Conservation (phyloP, 768 basidiomycete genomes). For the Cytidiella melzeri region DNA sequence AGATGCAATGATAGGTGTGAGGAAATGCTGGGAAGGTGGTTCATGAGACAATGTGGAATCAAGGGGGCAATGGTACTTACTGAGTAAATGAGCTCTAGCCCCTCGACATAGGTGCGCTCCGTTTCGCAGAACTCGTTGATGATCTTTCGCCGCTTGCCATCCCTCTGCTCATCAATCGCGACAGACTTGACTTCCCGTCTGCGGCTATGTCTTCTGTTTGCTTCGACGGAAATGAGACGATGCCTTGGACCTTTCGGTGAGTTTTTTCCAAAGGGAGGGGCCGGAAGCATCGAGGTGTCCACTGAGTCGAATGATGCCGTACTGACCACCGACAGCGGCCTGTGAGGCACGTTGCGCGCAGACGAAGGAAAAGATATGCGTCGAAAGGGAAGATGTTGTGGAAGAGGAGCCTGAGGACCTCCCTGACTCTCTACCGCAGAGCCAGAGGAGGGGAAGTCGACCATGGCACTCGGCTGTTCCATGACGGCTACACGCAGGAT, state of each 20-base stretch:
- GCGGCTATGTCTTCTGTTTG: constrained; percentile 25
- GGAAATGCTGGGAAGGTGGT: constrained; percentile 61
- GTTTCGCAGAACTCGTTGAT: constrained; percentile 80
- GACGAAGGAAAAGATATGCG: constrained; percentile 38
- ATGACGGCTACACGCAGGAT: constrained; percentile 6
- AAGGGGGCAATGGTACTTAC: constrained; percentile 35
- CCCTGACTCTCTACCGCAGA: constrained; percentile 2
- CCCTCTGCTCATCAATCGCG: constrained; percentile 41
- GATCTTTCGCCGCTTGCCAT: constrained; percentile 58
- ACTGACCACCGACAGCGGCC: constrained; percentile 59
- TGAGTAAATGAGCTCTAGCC: constrained; percentile 76
- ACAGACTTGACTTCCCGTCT: constrained; percentile 28
- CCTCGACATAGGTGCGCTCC: constrained; percentile 74
- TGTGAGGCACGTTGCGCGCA: constrained; percentile 39
- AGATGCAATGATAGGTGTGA: constrained; percentile 72
- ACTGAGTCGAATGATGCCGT: constrained; percentile 71
- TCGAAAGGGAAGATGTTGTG: constrained; percentile 42
- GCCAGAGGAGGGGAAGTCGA: constrained; percentile 21
- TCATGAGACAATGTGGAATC: too few species aligned
- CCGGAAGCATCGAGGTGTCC: constrained; percentile 39
- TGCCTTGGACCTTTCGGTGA: constrained; percentile 21
- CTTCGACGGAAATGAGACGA: constrained; percentile 34
- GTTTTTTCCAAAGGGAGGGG: constrained; percentile 23
- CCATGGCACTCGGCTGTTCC: constrained; percentile 15
- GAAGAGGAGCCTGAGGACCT: constrained; percentile 34